Conservation (phyloP, 768 basidiomycete species). For the Dictyophora rubrovolvata region DNA sequence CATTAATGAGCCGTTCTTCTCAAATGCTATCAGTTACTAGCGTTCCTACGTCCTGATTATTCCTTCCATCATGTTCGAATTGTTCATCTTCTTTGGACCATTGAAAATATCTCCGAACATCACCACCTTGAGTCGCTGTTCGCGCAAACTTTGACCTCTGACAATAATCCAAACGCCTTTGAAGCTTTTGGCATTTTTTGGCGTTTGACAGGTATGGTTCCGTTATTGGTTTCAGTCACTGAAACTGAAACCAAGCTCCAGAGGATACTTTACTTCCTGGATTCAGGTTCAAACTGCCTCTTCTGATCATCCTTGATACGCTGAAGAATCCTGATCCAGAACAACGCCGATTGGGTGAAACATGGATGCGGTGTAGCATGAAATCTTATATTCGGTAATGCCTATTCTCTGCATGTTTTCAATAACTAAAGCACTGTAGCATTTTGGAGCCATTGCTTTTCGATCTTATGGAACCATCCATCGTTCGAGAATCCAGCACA, state of each 20-base stretch:
- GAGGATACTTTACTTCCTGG: constrained; percentile 80
- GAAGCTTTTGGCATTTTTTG: constrained; percentile 91
- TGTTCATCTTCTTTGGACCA: constrained; percentile 72
- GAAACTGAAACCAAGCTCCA: constrained; percentile 21
- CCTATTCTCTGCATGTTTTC: background rate
- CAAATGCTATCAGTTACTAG: constrained; percentile 41
- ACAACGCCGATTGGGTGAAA: constrained; percentile 74
- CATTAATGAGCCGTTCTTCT: constrained; percentile 7
- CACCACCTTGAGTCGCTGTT: constrained; percentile 69
- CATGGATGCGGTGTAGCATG: constrained; percentile 94
- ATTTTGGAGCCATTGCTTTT: constrained; percentile 81
- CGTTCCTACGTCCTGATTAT: constrained; percentile 57
- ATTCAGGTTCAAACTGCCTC: constrained; percentile 69
- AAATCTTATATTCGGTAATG: constrained; percentile 81
- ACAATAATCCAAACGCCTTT: constrained; percentile 45
- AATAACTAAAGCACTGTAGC: constrained; percentile 30
- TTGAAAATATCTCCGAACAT: constrained; percentile 45
- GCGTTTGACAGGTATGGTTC: constrained; percentile 65
- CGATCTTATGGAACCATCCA: constrained; percentile 62
- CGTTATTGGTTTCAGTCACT: constrained; percentile 2
- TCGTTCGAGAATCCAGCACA: constrained; percentile 40
- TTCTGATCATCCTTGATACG: constrained; percentile 81
- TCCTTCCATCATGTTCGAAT: constrained; percentile 73
- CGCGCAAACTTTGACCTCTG: constrained; percentile 52
- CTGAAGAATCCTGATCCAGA: constrained; percentile 67